Percentiles rank a stretch among this genome's conserved stretches.
Evolutionary conservation across 768 basidiomycete species (phyloP).

Genomic region (Leccinum pellstonianum): DNA sequence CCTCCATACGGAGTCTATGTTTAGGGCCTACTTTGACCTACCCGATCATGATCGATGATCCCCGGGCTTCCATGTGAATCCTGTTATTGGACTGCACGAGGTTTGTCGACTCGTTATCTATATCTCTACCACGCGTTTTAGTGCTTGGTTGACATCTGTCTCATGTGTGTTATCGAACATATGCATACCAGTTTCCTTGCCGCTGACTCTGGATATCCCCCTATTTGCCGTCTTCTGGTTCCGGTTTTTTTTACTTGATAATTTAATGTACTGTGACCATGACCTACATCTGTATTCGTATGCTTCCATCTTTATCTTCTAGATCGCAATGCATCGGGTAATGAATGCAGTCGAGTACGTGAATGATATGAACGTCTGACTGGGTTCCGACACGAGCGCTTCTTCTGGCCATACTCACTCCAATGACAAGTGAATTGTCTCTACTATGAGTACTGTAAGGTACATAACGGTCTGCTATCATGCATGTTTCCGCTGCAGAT

Average conservation of each 20-base stretch:
- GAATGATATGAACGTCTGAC: not conserved
- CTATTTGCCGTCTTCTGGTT: not conserved
- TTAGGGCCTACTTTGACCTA: conserved; percentile 84
- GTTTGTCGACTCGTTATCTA: not conserved
- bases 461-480: conserved; percentile 18
- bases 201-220: not conserved
- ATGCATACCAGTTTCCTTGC: conserved; percentile 12
- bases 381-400: not conserved
- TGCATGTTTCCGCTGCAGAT: conserved; percentile 68
- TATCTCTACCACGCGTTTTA: not conserved
- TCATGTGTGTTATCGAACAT: conserved; percentile 10
- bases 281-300: conserved; percentile 23
- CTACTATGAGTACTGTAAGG: not conserved
- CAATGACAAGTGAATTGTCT: not conserved
- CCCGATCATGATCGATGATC: conserved; percentile 38
- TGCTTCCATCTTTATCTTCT: not conserved
- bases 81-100: not conserved
- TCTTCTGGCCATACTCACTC: not conserved
- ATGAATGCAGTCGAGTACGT: not conserved
- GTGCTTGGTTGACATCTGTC: conserved; percentile 1
- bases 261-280: conserved; percentile 17
- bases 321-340: conserved; percentile 8
- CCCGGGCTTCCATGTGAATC: too few species aligned
- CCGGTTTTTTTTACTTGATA: conserved; percentile 10
- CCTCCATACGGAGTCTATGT: conserved; percentile 86